Evolutionary conservation across 139 green algal genomes (phyloP).

Genomic region (Edaphochlamys debaryana): DNA sequence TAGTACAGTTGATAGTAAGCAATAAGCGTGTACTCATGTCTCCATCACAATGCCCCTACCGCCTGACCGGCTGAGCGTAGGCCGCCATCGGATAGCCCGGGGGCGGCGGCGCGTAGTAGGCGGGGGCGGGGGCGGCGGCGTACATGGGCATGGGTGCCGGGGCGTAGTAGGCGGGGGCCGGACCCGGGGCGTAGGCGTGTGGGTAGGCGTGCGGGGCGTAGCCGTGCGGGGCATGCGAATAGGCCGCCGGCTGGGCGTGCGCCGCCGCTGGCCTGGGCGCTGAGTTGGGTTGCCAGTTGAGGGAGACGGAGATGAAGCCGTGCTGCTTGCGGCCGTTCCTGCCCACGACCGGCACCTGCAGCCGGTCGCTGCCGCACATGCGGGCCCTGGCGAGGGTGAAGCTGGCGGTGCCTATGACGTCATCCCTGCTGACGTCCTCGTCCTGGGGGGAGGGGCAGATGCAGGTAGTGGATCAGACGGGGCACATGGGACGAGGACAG

Average conservation of each 20-base stretch:
- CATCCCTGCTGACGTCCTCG: background rate
- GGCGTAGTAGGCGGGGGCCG: background rate
- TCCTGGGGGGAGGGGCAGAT: background rate
- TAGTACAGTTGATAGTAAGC: no score
- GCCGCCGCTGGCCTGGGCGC: background rate
- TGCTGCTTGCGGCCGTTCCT: slow-evolving; percentile 14
- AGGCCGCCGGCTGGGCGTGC: background rate
- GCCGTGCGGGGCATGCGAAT: background rate
- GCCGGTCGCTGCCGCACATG: background rate
- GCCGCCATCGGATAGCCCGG: background rate
- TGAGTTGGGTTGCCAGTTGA: slow-evolving; percentile 6
- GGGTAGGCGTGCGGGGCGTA: no score
- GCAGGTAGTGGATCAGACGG: background rate
- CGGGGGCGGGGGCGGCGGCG: no score
- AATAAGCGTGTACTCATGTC: no score
- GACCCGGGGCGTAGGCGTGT: background rate
- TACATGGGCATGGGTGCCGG: background rate
- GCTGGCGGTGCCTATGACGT: slow-evolving; percentile 25
- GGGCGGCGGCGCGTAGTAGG: background rate
- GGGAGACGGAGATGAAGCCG: slow-evolving; percentile 26
- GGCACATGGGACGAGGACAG: background rate
- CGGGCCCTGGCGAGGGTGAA: slow-evolving; percentile 1
- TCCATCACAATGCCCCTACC: no score
- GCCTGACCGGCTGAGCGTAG: no score
- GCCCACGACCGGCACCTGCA: background rate